Base-by-base conservation (phyloP, 768 basidiomycete species). In the Trametes gibbosa region DNA sequence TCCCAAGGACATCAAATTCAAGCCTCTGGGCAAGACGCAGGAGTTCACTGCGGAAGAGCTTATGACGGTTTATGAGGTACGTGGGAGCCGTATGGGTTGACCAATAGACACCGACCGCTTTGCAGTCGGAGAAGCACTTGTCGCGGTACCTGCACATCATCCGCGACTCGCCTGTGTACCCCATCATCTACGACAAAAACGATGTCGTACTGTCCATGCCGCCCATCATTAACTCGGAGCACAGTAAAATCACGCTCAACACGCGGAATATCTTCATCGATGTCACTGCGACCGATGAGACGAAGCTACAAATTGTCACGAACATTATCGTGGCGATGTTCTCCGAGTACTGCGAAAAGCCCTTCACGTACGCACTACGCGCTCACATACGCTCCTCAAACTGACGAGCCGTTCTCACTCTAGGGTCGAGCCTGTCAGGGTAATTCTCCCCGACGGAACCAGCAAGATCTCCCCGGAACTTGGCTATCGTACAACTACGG, bases 321-420 rank as follows among this genome's bases (percentile, higher is more conserved):
- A 97, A 95, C 72, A 95, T 98, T 61, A 84, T 99, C 13, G 79
- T 89, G 2, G 89, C 92, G n/a, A 96, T 98, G 95, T 99, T 99
- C 75, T 89, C 96, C 2, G 95, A 98, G 74, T 97, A 99, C 70
- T 94, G 92, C 71, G 83, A 84, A 61, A 85, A 92, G 41, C 92
- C 95, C 3, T 98, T 87, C 83, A 87, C 91, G 95, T 98, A 73
- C 63, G 92, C 40, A 9, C 8, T 13, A 23, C 21, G 5, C n/a
- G 45, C 8, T 16, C 13, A 6, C 1, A 41, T 23, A 29, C 19
- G 24, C 21, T n/a, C 24, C 10, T 17, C 13, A 19, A 24, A 5
- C 9, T 25, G 35, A 35, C 37, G 14, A 42, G 16, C 59, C 45
- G 50, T 23, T 21, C 43, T 23, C 6, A n/a, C 10, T 56, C 43